Conservation (phyloP, 768 basidiomycete species). For the Paxillus rubicundulus region DNA sequence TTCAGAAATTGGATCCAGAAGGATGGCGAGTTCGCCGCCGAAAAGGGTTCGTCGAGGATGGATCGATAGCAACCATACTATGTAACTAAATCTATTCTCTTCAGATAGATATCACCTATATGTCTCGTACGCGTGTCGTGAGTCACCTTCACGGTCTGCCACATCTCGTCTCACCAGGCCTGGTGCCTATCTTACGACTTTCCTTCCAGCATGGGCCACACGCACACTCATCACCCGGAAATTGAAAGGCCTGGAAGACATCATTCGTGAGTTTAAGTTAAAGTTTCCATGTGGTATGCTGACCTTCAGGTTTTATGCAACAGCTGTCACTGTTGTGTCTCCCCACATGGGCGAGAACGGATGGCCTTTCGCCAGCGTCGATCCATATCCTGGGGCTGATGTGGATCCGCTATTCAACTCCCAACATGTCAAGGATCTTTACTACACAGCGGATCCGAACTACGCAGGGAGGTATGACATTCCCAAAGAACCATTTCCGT, state of each 20-base stretch:
- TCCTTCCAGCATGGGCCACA: slow-evolving; percentile 82
- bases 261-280: slow-evolving; percentile 58
- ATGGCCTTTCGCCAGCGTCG: slow-evolving; percentile 81
- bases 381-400: slow-evolving; percentile 70
- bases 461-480: slow-evolving; percentile 62
- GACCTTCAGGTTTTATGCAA: not conserved
- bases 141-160: slow-evolving; percentile 22
- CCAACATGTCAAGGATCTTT: slow-evolving; percentile 80
- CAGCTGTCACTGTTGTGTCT: slow-evolving; percentile 80
- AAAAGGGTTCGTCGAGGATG: slow-evolving; percentile 54
- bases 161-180: not conserved
- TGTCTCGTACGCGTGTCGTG: slow-evolving; percentile 84
- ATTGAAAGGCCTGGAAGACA: slow-evolving; percentile 86
- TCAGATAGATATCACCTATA: slow-evolving; percentile 89
- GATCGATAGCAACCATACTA: no score
- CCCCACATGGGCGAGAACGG: slow-evolving; percentile 82
- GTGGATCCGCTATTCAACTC: slow-evolving; percentile 69
- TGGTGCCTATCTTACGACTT: not conserved
- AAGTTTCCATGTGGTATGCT: not conserved
- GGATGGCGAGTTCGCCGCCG: slow-evolving; percentile 66
- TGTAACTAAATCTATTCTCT: not conserved
- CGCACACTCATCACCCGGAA: slow-evolving; percentile 85
- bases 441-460: slow-evolving; percentile 68
- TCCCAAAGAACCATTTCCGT: not conserved
- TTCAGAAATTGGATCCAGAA: slow-evolving; percentile 59